Conservation (phyloP, 805 yeast genomes). For the Wickerhamiella domercqiae region DNA sequence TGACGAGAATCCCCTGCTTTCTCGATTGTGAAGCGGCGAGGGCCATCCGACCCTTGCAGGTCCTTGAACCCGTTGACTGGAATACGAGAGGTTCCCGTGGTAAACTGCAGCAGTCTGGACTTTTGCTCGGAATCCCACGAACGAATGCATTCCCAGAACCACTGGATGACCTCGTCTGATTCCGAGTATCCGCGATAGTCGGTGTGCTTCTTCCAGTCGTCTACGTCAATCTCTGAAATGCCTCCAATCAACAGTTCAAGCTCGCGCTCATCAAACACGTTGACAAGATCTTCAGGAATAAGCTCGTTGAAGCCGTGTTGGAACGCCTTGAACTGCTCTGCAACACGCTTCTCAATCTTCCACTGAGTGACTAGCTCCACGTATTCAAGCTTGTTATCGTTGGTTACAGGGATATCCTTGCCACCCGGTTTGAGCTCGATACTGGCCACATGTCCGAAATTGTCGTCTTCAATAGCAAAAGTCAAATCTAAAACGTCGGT, state of each 20-base stretch:
- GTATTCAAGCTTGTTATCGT: slow-evolving; percentile 75
- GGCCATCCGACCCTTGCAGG: slow-evolving; percentile 97
- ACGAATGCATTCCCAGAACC: slow-evolving; percentile 94
- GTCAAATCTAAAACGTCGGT: slow-evolving; percentile 77
- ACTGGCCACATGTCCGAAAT: slow-evolving; percentile 82
- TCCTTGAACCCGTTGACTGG: slow-evolving; percentile 99
- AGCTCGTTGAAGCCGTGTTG: slow-evolving; percentile 95
- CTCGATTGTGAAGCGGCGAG: slow-evolving; percentile 96
- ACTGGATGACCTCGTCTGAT: slow-evolving; percentile 87
- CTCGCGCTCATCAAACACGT: slow-evolving; percentile 96
- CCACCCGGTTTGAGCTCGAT: slow-evolving; percentile 88
- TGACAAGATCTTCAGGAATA: slow-evolving; percentile 90
- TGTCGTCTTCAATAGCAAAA: slow-evolving; percentile 73
- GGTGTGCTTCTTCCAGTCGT: slow-evolving; percentile 98
- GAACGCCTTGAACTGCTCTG: slow-evolving; percentile 91
- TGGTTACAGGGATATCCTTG: slow-evolving; percentile 75
- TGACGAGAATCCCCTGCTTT: slow-evolving; percentile 91
- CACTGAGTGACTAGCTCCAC: slow-evolving; percentile 91
- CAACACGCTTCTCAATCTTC: slow-evolving; percentile 85
- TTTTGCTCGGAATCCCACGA: slow-evolving; percentile 96
- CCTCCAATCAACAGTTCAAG: slow-evolving; percentile 95
- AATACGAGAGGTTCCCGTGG: slow-evolving; percentile 97
- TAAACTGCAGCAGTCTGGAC: slow-evolving; percentile 87
- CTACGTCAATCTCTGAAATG: slow-evolving; percentile 92
- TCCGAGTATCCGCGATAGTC: slow-evolving; percentile 98